Evolutionary conservation across 1,139 yeast genomes (phyloP).

Genomic region (Scheffersomyces illinoinensis): DNA sequence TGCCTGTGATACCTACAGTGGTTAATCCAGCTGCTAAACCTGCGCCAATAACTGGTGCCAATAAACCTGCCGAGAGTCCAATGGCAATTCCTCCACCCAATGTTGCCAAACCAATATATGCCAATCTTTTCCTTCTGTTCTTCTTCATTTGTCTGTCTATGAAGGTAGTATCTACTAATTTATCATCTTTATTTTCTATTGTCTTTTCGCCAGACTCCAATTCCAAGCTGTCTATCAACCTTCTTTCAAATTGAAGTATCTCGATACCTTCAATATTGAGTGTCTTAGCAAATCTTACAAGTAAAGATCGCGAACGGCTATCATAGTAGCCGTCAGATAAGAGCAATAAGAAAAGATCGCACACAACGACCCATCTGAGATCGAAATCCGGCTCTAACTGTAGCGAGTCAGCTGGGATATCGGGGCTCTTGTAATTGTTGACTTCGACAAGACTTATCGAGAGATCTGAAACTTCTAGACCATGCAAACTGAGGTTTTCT

Average conservation of each 20-base stretch:
- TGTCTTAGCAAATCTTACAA: conserved; percentile 63
- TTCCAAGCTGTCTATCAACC: conserved; percentile 87
- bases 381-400: conserved; percentile 53
- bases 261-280: conserved; percentile 64
- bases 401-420: conserved; percentile 18
- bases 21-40: conserved; percentile 97
- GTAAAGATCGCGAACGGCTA: conserved; percentile 77
- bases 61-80: conserved; percentile 90
- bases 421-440: conserved; percentile 19
- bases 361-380: conserved; percentile 87
- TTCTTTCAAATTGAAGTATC: conserved; percentile 82
- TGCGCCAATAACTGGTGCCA: conserved; percentile 98
- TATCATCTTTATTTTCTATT: conserved; percentile 61
- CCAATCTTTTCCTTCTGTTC: conserved; percentile 66
- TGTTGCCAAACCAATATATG: conserved; percentile 92
- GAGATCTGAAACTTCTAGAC: conserved; percentile 73
- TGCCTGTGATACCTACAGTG: conserved; percentile 91
- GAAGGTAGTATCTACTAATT: conserved; percentile 72
- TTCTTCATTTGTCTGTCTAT: conserved; percentile 68
- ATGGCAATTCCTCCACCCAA: conserved; percentile 95
- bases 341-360: conserved; percentile 81
- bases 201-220: conserved; percentile 66
- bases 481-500: conserved; percentile 81
- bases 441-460: conserved; percentile 54
- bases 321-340: conserved; percentile 88